Percentiles rank a stretch among this genome's conserved stretches.
These are phyloP conservation scores for Coleophoma cylindrospora DNA, from an alignment of 2,329 filamentous ascomycete genomes.

Conservation along the genomic window DNA sequence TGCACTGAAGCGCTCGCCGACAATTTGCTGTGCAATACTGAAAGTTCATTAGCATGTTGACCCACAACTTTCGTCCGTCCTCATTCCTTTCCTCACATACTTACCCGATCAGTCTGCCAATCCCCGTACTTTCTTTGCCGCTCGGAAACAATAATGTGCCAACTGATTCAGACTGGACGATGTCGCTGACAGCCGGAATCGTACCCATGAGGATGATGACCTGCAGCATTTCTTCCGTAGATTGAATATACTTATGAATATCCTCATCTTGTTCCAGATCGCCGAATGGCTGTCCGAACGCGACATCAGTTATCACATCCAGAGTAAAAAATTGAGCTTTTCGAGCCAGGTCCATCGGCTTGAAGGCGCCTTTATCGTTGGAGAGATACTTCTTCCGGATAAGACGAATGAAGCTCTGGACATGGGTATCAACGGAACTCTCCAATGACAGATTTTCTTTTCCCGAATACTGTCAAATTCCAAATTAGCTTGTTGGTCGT, in stretches of 20 bases:
- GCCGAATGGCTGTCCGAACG: conserved; percentile 45
- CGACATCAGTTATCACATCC: conserved; percentile 46
- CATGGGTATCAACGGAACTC: conserved; percentile 32
- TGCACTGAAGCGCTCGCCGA: conserved; percentile 36
- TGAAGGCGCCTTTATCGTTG: conserved; percentile 22
- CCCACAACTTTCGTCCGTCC: too few relatives aligned
- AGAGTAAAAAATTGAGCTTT: conserved; percentile 48
- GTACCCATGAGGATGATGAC: conserved; percentile 38
- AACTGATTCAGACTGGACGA: conserved; percentile 33
- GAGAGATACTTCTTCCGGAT: conserved; percentile 42
- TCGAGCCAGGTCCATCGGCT: conserved; percentile 40
- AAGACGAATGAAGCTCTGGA: conserved; percentile 36
- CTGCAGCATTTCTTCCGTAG: conserved; percentile 34
- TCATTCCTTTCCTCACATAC: conserved; percentile 13
- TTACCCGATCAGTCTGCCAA: conserved; percentile 39
- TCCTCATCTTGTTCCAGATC: conserved; percentile 39
- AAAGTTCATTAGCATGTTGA: neutral
- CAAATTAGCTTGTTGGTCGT: neutral
- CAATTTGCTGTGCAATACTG: conserved; percentile 37
- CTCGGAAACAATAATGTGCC: conserved; percentile 29
- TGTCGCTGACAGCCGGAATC: conserved; percentile 36
- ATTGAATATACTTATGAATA: conserved; percentile 34
- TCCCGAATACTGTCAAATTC: conserved; percentile 36
- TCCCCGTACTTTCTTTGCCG: conserved; percentile 29
- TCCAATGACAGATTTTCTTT: conserved; percentile 41